Evolutionary conservation across 331 rosid species (phyloP).

Genomic region (Cucumis variabilis): DNA sequence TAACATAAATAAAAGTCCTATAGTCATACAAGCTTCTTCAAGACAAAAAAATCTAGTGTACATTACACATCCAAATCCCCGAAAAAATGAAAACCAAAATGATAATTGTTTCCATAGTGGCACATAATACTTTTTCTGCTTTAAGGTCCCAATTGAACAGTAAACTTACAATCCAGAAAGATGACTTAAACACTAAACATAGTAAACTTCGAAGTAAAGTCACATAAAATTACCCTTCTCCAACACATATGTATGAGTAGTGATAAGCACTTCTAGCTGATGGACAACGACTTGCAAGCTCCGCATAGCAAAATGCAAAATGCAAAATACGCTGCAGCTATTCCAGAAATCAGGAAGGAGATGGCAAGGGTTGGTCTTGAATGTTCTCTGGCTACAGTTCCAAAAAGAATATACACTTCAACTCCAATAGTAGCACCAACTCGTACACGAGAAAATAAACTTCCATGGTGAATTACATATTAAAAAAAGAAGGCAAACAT

Average conservation of each 20-base stretch:
- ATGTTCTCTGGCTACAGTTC: slow-evolving; percentile 89
- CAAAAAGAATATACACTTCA: slow-evolving; percentile 92
- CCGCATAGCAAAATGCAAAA: slow-evolving; percentile 95
- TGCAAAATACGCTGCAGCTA: slow-evolving; percentile 90
- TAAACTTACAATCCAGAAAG: not conserved
- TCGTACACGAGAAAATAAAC: slow-evolving; percentile 45
- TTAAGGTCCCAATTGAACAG: not conserved
- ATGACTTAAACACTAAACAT: not conserved
- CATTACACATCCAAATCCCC: not conserved
- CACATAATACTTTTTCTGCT: not conserved
- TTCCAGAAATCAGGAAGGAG: slow-evolving; percentile 83
- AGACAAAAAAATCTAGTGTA: not conserved
- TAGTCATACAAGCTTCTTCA: too few species aligned
- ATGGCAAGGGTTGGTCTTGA: slow-evolving; percentile 84
- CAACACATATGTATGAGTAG: slow-evolving; percentile 83
- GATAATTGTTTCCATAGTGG: not conserved
- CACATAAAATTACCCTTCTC: slow-evolving; percentile 74
- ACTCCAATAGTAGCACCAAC: slow-evolving; percentile 96
- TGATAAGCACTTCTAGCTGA: slow-evolving; percentile 96
- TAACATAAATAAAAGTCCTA: too few species aligned
- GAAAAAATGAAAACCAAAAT: not conserved
- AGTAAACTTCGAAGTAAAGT: not conserved
- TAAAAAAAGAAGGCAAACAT: not conserved
- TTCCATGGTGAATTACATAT: slow-evolving; percentile 17
- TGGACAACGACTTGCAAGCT: slow-evolving; percentile 87